A percentile compares a stretch with the other conserved stretches of the same genome.
These are phyloP conservation scores for Aspergillus viridinutans DNA, from an alignment of 2,329 filamentous ascomycete species.

Conservation along the genomic window DNA sequence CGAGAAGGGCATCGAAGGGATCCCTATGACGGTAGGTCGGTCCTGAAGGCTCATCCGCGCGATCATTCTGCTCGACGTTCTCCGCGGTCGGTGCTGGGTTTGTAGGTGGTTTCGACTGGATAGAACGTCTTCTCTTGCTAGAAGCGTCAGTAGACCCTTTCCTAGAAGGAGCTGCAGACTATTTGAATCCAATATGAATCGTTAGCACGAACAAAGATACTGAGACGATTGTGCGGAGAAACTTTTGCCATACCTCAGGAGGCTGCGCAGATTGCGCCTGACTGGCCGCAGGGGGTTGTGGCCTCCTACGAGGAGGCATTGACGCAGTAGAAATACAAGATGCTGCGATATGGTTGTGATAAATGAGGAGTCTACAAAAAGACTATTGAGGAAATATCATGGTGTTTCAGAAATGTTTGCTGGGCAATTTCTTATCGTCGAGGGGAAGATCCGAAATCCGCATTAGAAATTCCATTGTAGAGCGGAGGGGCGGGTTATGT, in stretches of 20 bases:
- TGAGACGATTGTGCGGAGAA: constrained; percentile 15
- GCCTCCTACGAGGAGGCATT: constrained; percentile 38
- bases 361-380: not conserved
- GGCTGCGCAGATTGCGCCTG: constrained; percentile 21
- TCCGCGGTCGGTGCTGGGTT: constrained; percentile 15
- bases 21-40: constrained; percentile 29
- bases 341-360: not conserved
- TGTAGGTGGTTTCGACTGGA: constrained; percentile 21
- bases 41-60: constrained; percentile 16
- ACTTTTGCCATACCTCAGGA: constrained; percentile 31
- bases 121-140: constrained; percentile 24
- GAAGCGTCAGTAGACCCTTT: constrained; percentile 14
- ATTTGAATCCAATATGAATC: not conserved
- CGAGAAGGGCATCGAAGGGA: constrained; percentile 59
- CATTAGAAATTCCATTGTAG: constrained; percentile 12
- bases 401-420: constrained; percentile 2
- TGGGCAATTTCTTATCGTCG: constrained; percentile 22
- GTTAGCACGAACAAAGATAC: constrained; percentile 9
- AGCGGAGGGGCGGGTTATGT: constrained; percentile 8
- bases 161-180: constrained; percentile 15
- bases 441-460: constrained; percentile 16
- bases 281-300: constrained; percentile 27
- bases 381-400: constrained; percentile 6
- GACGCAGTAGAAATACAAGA: not conserved
- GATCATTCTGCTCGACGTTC: constrained; percentile 14